Conservation (phyloP, 2,329 filamentous ascomycete species). For the Aspergillus transmontanensis region DNA sequence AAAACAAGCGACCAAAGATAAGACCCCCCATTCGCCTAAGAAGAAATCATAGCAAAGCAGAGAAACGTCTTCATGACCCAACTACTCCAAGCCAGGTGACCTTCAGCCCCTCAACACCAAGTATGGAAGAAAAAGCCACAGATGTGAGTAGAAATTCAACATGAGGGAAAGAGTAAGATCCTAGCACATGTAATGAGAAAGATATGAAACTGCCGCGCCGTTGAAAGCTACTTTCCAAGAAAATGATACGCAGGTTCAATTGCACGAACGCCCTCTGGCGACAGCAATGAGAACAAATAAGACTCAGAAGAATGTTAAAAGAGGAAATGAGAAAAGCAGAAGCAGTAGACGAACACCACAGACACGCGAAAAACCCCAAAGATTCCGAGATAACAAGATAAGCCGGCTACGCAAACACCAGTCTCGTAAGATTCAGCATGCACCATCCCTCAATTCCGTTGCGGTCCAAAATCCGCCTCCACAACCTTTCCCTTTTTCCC, state of each 20-base stretch:
- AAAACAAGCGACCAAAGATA: constrained; percentile 19
- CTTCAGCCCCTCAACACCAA: constrained; percentile 19
- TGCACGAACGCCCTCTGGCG: constrained; percentile 22
- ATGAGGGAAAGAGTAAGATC: constrained; percentile 14
- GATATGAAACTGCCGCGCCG: constrained; percentile 30
- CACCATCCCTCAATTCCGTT: constrained; percentile 42
- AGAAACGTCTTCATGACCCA: constrained; percentile 25
- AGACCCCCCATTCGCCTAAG: constrained; percentile 33
- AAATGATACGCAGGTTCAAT: constrained; percentile 17
- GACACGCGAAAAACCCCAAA: constrained; percentile 36
- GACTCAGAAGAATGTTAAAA: constrained; percentile 26
- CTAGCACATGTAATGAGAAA: constrained; percentile 12
- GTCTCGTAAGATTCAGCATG: constrained; percentile 42
- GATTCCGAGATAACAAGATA: constrained; percentile 44
- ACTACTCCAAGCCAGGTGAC: constrained; percentile 13
- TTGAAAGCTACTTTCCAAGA: constrained; percentile 34
- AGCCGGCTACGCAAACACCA: constrained; percentile 41
- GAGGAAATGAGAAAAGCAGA: constrained; percentile 24
- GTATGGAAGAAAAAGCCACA: constrained; percentile 6
- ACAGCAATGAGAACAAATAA: constrained; percentile 24
- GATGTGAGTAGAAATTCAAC: background rate
- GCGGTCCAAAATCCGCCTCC: constrained; percentile 64
- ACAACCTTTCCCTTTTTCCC: constrained; percentile 75
- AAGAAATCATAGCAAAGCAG: constrained; percentile 19
- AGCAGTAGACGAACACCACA: constrained; percentile 26